Evolutionary conservation across 352 stramenopile species (phyloP), one percentile per base, ranked within the genome.

Genomic region (Phytophthora quininea): DNA sequence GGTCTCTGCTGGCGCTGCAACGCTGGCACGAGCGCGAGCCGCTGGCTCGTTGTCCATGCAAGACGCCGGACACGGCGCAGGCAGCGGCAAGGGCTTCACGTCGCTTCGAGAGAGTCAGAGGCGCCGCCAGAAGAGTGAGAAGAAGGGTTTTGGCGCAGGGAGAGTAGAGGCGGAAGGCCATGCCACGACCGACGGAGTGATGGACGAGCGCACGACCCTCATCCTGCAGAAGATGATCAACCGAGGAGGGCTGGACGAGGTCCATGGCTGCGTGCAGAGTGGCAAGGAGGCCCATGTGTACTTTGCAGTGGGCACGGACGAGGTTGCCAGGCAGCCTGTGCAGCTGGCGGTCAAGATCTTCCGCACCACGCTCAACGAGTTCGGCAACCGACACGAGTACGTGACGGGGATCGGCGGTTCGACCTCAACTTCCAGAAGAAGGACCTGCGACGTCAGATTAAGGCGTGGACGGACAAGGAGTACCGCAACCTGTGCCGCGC

Each of bases 201-300:
- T 96, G 77, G 88, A 96, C 58, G 72, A 84, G 43, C 81, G 84
- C 50, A 96, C 88, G 0, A 84, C 80, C 46, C 68, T 88, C 42
- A 78, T 90, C 40, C 50, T 92, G 64, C 76, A 88, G 62, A 90
- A 89, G 69, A 89, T 92, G 79, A 82, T 91, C 56, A 92, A 91
- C 40, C 54, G 64, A 42, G 85, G 80, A 37, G 77, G 85, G 48
- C 62, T 96, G 32, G 82, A 92, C 47, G 66, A 91, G 55, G 83
- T 95, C 12, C 75, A 91, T 52, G 87, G 87, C 24, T 87, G 79
- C 29, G 80, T 96, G 24, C 89, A 91, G 64, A 89, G 80, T 10
- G 88, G 88, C 29, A 96, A 96, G 58, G 88, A 96, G 58, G 86
- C 86, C 2, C 84, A 92, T 56, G 86, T 96, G 55, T 96, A 90